Base-by-base conservation (phyloP, 352 stramenopile genomes). In the Pythium dissotocum region DNA sequence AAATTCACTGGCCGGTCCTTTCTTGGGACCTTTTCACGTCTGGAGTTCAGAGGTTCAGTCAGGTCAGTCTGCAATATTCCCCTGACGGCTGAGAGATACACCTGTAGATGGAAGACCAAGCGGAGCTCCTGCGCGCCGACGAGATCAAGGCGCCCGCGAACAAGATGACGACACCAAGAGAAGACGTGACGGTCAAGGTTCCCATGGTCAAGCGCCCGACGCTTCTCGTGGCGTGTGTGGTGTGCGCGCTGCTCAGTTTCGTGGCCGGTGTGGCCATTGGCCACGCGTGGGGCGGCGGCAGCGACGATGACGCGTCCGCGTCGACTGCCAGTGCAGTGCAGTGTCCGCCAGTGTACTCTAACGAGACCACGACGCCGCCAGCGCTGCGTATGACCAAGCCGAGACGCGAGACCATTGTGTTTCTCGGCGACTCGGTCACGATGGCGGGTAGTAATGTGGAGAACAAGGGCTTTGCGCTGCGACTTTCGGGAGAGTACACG, bases 341-440 rank as follows among this genome's bases (percentile, higher is more conserved):
- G 38, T 44, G 38, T 44, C 38, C 38, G 38, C 5, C 5, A 10
- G 10, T 18, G 38, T 40, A 13, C 7, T 1, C 35, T 1, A 40
- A 40, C 7, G 35, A 40, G 35, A 13, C 35, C 35, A 13, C 35
- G 35, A 9, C 10, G 9, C 38, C 38, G 38, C 38, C 38, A 44
- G 35, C 14, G 38, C 10, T 49, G 42, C 42, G 42, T 6, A 49
- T 49, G 42, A 49, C 42, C 42, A 49, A 49, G 42, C 42, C 42
- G 18, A 21, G 42, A 49, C 49, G 49, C 24, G 16, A 32, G 12
- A 40, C 70, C 36, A 49, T 75, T 13, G 71, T 87, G 38, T 64
- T 85, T 51, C 62, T 82, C 30, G 78, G 78, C 9, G 80, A 89
- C 63, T 89, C 80, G 10, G 54, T 89, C 16, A 89, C 80, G 44